Evolutionary conservation across 2,329 filamentous ascomycete genomes (phyloP).

Genomic region (Stachybotrys chlorohalonatus): DNA sequence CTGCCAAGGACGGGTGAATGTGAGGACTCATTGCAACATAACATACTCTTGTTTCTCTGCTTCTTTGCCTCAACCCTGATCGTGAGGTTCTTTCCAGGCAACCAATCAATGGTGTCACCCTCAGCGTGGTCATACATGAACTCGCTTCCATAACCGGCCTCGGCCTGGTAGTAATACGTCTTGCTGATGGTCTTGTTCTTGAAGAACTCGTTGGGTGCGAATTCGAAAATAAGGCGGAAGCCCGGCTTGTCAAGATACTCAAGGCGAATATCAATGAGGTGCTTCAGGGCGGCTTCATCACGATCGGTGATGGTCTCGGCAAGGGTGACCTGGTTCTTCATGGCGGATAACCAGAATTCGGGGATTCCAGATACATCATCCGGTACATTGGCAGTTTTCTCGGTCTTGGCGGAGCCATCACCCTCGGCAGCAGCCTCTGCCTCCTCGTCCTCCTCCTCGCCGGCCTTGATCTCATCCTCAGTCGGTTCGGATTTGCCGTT

Average conservation of each 20-base stretch:
- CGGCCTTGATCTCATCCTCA: conserved; percentile 76
- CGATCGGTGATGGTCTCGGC: conserved; percentile 98
- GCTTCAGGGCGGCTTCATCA: conserved; percentile 87
- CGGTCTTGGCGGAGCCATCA: conserved; percentile 43
- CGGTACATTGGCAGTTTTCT: conserved; percentile 48
- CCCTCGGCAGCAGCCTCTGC: conserved; percentile 60
- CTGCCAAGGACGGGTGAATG: not conserved
- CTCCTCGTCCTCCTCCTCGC: conserved; percentile 71
- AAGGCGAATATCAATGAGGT: conserved; percentile 90
- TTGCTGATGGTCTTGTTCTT: conserved; percentile 95
- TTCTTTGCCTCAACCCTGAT: conserved; percentile 98
- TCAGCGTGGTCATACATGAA: conserved; percentile 99
- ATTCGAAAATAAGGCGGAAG: conserved; percentile 97
- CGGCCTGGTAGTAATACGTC: conserved; percentile 98
- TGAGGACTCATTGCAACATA: not conserved
- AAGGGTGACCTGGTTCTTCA: conserved; percentile 98
- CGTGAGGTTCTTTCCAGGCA: conserved; percentile 84
- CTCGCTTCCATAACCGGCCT: conserved; percentile 96
- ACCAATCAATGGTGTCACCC: conserved; percentile 97
- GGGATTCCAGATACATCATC: conserved; percentile 70
- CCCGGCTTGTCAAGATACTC: conserved; percentile 98
- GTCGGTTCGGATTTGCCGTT: conserved; percentile 82
- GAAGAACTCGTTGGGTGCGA: conserved; percentile 92
- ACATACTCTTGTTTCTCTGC: conserved; percentile 96
- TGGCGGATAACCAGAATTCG: conserved; percentile 98